Percentiles rank a stretch among this genome's conserved stretches.
Evolutionary conservation across 352 stramenopile genomes (phyloP).

Genomic region (Blastocystis sp.): DNA sequence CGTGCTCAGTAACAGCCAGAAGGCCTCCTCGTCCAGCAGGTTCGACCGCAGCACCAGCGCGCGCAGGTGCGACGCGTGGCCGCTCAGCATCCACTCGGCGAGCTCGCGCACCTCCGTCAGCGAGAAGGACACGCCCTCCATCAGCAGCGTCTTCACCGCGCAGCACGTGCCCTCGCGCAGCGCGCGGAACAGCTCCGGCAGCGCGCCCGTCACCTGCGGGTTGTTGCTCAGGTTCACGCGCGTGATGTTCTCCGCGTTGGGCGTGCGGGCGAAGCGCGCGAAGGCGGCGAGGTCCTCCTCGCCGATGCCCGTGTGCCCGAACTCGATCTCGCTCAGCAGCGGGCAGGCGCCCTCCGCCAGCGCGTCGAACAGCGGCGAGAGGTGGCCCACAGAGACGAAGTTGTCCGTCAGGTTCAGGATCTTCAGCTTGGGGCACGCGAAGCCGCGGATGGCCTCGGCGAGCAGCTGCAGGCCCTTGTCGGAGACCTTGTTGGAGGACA

Average conservation of each 20-base stretch:
- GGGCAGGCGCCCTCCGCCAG: constrained; percentile 24
- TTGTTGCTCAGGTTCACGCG: constrained; percentile 58
- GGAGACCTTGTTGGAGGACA: constrained; percentile 60
- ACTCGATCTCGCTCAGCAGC: constrained; percentile 47
- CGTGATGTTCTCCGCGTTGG: constrained; percentile 37
- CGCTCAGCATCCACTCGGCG: constrained; percentile 24
- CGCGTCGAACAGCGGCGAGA: constrained; percentile 17
- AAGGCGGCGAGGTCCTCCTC: constrained; percentile 37
- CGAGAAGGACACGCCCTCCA: constrained; percentile 36
- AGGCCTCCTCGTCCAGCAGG: constrained; percentile 38
- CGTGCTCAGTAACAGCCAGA: constrained; percentile 28
- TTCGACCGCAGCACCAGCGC: constrained; percentile 27
- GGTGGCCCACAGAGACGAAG: constrained; percentile 6
- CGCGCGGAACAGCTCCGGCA: constrained; percentile 11
- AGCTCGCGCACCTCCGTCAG: neutral
- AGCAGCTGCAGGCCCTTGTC: constrained; percentile 33
- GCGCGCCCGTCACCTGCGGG: constrained; percentile 35
- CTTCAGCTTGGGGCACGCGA: constrained; percentile 40
- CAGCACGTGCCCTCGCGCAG: neutral
- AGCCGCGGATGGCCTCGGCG: neutral
- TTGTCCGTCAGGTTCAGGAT: constrained; percentile 50
- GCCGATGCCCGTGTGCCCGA: constrained; percentile 59
- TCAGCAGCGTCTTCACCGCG: constrained; percentile 28
- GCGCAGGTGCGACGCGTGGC: neutral
- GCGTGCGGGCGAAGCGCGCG: neutral